Conservation (phyloP, 768 basidiomycete genomes). For the Tricholoma flavovirens region DNA sequence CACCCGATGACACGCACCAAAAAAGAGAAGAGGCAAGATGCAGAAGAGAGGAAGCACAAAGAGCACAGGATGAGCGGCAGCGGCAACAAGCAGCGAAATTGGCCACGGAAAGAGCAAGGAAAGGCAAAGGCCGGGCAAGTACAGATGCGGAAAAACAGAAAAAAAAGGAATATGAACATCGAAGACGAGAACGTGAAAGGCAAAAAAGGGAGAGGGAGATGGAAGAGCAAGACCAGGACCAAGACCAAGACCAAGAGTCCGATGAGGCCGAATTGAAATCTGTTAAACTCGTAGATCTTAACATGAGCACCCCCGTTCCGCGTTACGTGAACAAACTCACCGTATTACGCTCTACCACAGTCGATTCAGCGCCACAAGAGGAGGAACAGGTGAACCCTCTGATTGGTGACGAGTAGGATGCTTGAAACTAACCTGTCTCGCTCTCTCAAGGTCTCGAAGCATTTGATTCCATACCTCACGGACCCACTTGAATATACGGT, state of each 20-base stretch:
- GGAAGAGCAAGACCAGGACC: neutral
- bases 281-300: neutral
- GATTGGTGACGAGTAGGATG: neutral
- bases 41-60: neutral
- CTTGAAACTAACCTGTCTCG: neutral
- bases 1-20: neutral
- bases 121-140: neutral
- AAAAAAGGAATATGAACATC: no score
- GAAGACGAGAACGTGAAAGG: neutral
- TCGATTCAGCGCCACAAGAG: neutral
- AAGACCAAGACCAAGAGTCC: neutral
- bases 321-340: neutral
- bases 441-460: neutral
- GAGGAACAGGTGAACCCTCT: neutral
- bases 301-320: no score
- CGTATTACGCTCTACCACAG: neutral
- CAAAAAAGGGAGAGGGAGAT: neutral
- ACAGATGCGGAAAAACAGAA: neutral
- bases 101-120: neutral
- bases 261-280: neutral
- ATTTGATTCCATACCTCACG: neutral
- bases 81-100: no score
- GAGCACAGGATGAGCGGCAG: neutral
- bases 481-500: neutral
- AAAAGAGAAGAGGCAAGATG: constrained; percentile 7